Conservation (phyloP, 2,329 filamentous ascomycete genomes). For the Endoconidiophora laricicola region DNA sequence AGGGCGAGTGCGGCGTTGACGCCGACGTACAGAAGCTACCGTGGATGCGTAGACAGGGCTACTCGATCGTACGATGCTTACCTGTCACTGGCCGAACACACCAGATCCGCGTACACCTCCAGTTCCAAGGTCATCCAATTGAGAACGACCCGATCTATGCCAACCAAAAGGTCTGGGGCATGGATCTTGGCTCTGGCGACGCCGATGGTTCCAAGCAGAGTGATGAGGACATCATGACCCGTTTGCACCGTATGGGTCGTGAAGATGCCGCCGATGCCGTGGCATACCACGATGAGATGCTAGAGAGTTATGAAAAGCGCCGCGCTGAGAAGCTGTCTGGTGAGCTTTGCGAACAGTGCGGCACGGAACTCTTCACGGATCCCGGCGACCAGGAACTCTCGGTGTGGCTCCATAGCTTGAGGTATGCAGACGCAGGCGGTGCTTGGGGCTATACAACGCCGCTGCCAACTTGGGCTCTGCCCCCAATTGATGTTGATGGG, state of each 20-base stretch:
- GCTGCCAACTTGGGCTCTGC: slow-evolving; percentile 73
- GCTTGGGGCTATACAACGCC: slow-evolving; percentile 77
- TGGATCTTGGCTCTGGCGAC: slow-evolving; percentile 52
- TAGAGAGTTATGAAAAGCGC: slow-evolving; percentile 73
- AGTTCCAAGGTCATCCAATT: slow-evolving; percentile 88
- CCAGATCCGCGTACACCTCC: slow-evolving; percentile 84
- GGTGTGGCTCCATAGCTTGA: slow-evolving; percentile 82
- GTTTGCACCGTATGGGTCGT: slow-evolving; percentile 82
- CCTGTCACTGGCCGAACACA: slow-evolving; percentile 90
- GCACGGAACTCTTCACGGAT: slow-evolving; percentile 83
- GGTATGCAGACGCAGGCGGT: slow-evolving; percentile 72
- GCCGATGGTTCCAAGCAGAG: slow-evolving; percentile 50
- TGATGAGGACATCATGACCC: slow-evolving; percentile 79
- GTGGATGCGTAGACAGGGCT: slow-evolving; percentile 50
- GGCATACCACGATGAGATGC: slow-evolving; percentile 86
- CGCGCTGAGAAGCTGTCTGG: slow-evolving; percentile 92
- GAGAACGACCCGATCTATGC: slow-evolving; percentile 96
- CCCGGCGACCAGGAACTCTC: slow-evolving; percentile 79
- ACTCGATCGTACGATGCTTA: slow-evolving; percentile 86
- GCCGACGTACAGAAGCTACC: slow-evolving; percentile 20
- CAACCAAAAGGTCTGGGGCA: slow-evolving; percentile 81
- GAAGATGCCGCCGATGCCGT: slow-evolving; percentile 80
- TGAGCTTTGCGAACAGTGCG: slow-evolving; percentile 60
- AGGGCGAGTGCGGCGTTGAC: slow-evolving; percentile 6
- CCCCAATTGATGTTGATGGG: slow-evolving; percentile 55